Evolutionary conservation across 1,284 basidiomycete genomes (phyloP).

Genomic region (Cystobasidium sp.): DNA sequence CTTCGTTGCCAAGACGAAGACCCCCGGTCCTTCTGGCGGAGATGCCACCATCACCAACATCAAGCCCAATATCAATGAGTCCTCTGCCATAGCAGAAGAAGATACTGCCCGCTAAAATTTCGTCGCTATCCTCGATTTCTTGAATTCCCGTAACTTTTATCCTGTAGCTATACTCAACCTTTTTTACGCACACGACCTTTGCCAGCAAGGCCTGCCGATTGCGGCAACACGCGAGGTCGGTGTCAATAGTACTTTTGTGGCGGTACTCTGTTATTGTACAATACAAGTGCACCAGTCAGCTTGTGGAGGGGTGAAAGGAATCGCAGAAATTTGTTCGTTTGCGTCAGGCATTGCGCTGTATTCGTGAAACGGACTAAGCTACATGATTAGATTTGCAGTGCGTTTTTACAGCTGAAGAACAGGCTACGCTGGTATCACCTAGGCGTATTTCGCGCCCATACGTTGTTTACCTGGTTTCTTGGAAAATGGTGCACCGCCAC

Average conservation of each 20-base stretch:
- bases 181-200: neutral
- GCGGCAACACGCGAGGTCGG: too few relatives aligned
- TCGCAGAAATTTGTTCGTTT: too few relatives aligned
- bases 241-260: too few relatives aligned
- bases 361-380: too few relatives aligned
- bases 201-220: too few relatives aligned
- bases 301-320: too few relatives aligned
- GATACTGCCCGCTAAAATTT: neutral
- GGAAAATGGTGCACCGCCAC: neutral
- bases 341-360: too few relatives aligned
- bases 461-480: constrained; percentile 16
- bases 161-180: neutral
- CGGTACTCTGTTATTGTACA: too few relatives aligned
- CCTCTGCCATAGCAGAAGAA: neutral
- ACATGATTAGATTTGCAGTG: neutral
- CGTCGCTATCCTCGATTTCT: neutral
- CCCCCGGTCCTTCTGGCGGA: neutral
- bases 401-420: neutral
- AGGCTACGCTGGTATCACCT: neutral
- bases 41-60: neutral
- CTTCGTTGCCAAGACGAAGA: constrained; percentile 59
- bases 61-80: neutral
- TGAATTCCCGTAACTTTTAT: neutral
- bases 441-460: neutral
- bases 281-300: too few relatives aligned